Evolutionary conservation across 163 green algal species (phyloP).

Genomic region (Chlorella variabilis): DNA sequence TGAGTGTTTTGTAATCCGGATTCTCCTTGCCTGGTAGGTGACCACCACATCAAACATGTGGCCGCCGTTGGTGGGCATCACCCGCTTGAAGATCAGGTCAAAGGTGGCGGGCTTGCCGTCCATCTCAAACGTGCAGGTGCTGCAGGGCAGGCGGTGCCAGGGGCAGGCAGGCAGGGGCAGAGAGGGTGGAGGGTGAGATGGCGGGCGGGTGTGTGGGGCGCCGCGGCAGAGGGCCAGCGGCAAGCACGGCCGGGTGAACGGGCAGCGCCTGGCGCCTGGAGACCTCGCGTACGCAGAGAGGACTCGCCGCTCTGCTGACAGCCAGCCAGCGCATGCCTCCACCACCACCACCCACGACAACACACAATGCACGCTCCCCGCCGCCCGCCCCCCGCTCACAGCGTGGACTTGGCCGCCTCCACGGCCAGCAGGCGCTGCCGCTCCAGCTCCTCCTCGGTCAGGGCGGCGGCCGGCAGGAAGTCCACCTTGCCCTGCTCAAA

Average conservation of each 20-base stretch:
- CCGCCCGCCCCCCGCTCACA: neutral
- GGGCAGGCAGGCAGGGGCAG: neutral
- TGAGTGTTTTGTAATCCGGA: too few species aligned
- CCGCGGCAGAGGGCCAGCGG: too few species aligned
- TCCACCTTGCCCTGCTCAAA: slow-evolving; percentile 80
- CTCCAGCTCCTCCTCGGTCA: slow-evolving; percentile 65
- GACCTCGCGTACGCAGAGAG: too few species aligned
- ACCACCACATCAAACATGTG: slow-evolving; percentile 74
- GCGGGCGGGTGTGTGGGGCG: too few species aligned
- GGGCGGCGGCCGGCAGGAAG: slow-evolving; percentile 65
- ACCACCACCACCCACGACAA: too few species aligned
- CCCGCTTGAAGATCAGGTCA: slow-evolving; percentile 50
- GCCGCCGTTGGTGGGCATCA: slow-evolving; percentile 72
- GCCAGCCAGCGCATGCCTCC: too few species aligned
- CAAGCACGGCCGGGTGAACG: too few species aligned
- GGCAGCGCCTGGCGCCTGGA: too few species aligned
- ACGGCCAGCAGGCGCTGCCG: slow-evolving; percentile 49
- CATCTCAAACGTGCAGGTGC: slow-evolving; percentile 1
- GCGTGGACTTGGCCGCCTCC: slow-evolving; percentile 43
- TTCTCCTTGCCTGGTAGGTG: slow-evolving; percentile 59
- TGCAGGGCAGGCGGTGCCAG: neutral
- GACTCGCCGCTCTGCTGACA: too few species aligned
- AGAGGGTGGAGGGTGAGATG: neutral
- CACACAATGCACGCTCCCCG: too few species aligned
- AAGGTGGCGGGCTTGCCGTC: slow-evolving; percentile 39